phyloP scores from a whole-genome alignment of 306 rosid genomes.

The Carpinus viminea region DNA sequence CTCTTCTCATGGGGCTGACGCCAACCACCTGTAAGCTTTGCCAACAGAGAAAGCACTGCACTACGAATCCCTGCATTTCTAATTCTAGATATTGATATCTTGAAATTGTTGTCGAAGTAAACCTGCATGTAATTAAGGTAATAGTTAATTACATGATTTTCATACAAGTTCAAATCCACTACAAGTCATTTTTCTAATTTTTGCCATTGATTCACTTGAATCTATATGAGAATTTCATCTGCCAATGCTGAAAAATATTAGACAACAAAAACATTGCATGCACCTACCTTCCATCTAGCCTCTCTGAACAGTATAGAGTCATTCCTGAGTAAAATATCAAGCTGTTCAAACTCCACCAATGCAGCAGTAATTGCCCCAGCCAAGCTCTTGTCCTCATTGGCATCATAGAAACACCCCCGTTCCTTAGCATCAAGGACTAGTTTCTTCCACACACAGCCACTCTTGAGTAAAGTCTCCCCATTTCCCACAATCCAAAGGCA shows the following conservation, averaged over 20 bases:
- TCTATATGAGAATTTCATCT: too few relatives aligned
- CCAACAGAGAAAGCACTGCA: constrained; percentile 38
- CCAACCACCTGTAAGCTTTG: constrained; percentile 55
- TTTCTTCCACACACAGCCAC: constrained; percentile 42
- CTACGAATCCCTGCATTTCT: constrained; percentile 28
- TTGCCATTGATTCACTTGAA: too few relatives aligned
- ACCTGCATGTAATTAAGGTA: constrained; percentile 22
- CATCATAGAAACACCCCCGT: constrained; percentile 44
- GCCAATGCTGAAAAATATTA: background rate
- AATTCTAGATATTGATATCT: constrained; percentile 31
- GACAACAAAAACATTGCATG: background rate
- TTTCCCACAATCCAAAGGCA: constrained; percentile 61
- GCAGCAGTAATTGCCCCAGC: constrained; percentile 31
- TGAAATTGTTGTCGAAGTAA: constrained; percentile 31
- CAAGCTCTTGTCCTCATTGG: constrained; percentile 46
- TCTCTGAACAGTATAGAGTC: constrained; percentile 35
- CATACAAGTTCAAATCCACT: too few relatives aligned
- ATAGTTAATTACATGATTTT: background rate
- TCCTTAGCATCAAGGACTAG: constrained; percentile 41
- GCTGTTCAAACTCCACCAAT: constrained; percentile 30
- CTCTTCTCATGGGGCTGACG: constrained; percentile 31
- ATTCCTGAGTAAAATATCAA: constrained; percentile 26
- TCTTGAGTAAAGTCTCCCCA: constrained; percentile 38
- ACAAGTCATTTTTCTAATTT: too few relatives aligned
- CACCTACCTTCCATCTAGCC: constrained; percentile 52